Conservation (phyloP, 768 basidiomycete species). For the Tylopilus sp. region DNA sequence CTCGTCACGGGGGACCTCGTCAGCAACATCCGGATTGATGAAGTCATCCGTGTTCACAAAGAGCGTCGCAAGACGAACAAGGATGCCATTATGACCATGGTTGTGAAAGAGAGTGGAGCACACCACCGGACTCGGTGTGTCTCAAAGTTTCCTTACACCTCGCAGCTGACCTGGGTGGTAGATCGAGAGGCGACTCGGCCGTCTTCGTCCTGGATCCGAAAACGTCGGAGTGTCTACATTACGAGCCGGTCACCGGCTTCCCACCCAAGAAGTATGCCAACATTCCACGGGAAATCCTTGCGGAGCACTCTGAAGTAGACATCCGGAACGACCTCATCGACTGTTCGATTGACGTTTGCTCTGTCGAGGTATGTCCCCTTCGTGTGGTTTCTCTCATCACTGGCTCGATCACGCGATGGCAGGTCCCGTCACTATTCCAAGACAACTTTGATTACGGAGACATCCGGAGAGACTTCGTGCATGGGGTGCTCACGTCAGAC, state of each 20-base stretch:
- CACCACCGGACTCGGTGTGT: slow-evolving; percentile 71
- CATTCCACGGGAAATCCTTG: slow-evolving; percentile 77
- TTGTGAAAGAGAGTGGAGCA: slow-evolving; percentile 75
- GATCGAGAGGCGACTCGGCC: slow-evolving; percentile 69
- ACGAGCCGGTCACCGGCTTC: slow-evolving; percentile 70
- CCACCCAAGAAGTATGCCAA: slow-evolving; percentile 58
- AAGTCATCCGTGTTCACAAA: slow-evolving; percentile 86
- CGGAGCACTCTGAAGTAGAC: slow-evolving; percentile 74
- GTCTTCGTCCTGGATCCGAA: slow-evolving; percentile 75
- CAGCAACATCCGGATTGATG: slow-evolving; percentile 88
- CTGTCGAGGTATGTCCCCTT: slow-evolving; percentile 67
- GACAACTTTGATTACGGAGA: slow-evolving; percentile 98
- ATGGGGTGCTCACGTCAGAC: slow-evolving; percentile 92
- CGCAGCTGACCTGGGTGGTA: slow-evolving; percentile 26
- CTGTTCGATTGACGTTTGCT: slow-evolving; percentile 90
- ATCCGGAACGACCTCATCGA: slow-evolving; percentile 86
- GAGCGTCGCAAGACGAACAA: slow-evolving; percentile 82
- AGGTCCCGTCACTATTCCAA: slow-evolving; percentile 95
- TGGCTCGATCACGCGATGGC: slow-evolving; percentile 5
- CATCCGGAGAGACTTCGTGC: slow-evolving; percentile 88
- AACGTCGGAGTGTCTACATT: slow-evolving; percentile 81
- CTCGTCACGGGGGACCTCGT: slow-evolving; percentile 91
- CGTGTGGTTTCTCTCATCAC: neutral
- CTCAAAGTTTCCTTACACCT: neutral
- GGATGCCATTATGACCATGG: slow-evolving; percentile 96